Base-by-base conservation (phyloP, 2,329 filamentous ascomycete species). In the Huntiella moniliformis region DNA sequence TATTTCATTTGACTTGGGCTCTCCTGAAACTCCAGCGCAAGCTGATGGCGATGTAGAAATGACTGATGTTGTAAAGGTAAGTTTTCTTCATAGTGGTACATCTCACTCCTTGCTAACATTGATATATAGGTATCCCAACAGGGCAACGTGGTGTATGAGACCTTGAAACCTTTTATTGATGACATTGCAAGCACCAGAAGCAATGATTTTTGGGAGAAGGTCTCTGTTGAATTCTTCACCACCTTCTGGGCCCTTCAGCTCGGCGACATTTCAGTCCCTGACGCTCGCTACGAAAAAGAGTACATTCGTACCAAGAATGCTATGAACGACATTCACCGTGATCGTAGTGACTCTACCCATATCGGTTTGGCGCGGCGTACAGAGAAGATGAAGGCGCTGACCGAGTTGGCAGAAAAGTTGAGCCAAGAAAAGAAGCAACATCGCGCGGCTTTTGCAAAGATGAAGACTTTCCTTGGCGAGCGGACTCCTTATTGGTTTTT, bases 221-320 rank as follows among this genome's bases (percentile, higher is more conserved):
- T 95, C 44, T 86, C 77, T 38, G 69, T 85, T 1, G 77, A 82
- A 28, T 88, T 95, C 58, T 95, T 85, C 56, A 75, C 82, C 38
- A 82, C 82, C 0, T 98, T 98, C 62, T 98, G 91, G 91, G 79
- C 87, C 43, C 68, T 95, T 10, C 79, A 85, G 22, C 71, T 92
- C 3, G 77, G 82, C 39, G 88, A 98, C 57, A 67, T 95, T 48
- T 73, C 75, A 47, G 77, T 87, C 52, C 82, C 83, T 1, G 75
- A 75, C 51, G 71, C 76, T 32, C 82, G 79, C 50, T 98, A 98
- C 57, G 72, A 82, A 41, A 71, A 76, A 12, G 86, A 92, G 56
- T 77, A 79, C 33, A 73, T 75, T 15, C 71, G 76, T 6, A 67
- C 86, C 16, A 73, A 78, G 53, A 74, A 73, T 46, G 76, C 80